Conservation (phyloP, 108 stramenopile species). For the Conticribra weissflogii region DNA sequence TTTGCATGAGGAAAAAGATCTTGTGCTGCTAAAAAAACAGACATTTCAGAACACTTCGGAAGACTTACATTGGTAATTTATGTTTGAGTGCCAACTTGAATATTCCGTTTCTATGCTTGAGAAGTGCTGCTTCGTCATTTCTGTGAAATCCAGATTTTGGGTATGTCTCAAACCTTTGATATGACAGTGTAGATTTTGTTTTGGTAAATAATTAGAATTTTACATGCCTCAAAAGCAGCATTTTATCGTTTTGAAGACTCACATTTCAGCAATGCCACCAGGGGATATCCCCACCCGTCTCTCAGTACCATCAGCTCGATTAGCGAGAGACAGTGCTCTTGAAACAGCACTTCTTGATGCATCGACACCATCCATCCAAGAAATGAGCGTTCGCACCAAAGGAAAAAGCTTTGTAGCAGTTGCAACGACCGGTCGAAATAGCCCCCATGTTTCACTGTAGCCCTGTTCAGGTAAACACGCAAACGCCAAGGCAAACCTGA, state of each 20-base stretch:
- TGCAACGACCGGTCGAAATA: constrained; percentile 78
- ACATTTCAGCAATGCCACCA: constrained; percentile 95
- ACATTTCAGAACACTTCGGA: too few species aligned
- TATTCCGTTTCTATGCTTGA: constrained; percentile 79
- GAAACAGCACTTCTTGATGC: constrained; percentile 71
- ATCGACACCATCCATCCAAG: constrained; percentile 72
- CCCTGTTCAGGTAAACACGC: constrained; percentile 57
- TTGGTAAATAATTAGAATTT: too few species aligned
- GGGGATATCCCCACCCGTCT: constrained; percentile 73
- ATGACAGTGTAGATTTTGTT: not conserved
- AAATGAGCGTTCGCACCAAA: constrained; percentile 70
- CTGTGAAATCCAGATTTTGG: constrained; percentile 72
- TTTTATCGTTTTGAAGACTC: too few species aligned
- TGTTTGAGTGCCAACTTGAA: constrained; percentile 85
- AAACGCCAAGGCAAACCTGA: constrained; percentile 78
- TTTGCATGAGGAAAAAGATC: too few species aligned
- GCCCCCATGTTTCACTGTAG: constrained; percentile 65
- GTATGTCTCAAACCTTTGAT: constrained; percentile 70
- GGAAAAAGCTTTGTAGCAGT: constrained; percentile 82
- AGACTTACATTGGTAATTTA: constrained; percentile 57
- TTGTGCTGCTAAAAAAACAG: too few species aligned
- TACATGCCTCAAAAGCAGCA: too few species aligned
- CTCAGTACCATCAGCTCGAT: constrained; percentile 20
- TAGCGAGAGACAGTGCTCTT: constrained; percentile 41
- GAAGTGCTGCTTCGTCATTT: constrained; percentile 84